A percentile compares a stretch with the other conserved stretches of the same genome.
phyloP scores from a whole-genome alignment of 202 grass and related monocot genomes.

The Tripidium arundinaceum region DNA sequence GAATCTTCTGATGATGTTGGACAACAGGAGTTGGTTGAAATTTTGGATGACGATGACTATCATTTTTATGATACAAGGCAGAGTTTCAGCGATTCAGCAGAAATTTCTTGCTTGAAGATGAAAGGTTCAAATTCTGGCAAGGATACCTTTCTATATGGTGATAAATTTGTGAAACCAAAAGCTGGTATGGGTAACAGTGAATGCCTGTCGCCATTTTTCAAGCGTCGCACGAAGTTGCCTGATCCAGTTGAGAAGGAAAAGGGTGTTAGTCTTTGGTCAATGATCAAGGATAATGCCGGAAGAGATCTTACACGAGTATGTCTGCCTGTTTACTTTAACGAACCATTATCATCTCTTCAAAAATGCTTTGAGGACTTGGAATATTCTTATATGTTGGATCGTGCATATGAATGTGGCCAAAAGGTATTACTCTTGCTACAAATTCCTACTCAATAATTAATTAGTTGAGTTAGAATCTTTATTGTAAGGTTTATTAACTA shows the following conservation, averaged over 20 bases:
- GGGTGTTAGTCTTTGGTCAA: no score
- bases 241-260: no score
- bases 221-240: slow-evolving; percentile 54
- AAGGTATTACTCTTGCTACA: slow-evolving; percentile 44
- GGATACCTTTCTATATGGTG: neutral
- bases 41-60: slow-evolving; percentile 54
- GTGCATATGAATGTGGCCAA: slow-evolving; percentile 63
- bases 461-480: neutral
- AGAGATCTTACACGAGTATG: no score
- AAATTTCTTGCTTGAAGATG: slow-evolving; percentile 18
- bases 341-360: no score
- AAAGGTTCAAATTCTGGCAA: slow-evolving; percentile 23
- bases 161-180: slow-evolving; percentile 23
- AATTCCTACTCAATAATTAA: neutral
- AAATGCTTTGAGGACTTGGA: no score
- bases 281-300: no score
- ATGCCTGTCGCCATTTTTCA: neutral
- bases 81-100: slow-evolving; percentile 49
- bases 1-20: slow-evolving; percentile 66
- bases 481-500: neutral
- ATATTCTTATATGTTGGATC: no score
- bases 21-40: slow-evolving; percentile 48
- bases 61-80: slow-evolving; percentile 70
- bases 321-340: no score
- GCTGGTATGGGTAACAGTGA: slow-evolving; percentile 5